phyloP scores from a whole-genome alignment of 768 basidiomycete genomes.

The Tephrocybe rancida region DNA sequence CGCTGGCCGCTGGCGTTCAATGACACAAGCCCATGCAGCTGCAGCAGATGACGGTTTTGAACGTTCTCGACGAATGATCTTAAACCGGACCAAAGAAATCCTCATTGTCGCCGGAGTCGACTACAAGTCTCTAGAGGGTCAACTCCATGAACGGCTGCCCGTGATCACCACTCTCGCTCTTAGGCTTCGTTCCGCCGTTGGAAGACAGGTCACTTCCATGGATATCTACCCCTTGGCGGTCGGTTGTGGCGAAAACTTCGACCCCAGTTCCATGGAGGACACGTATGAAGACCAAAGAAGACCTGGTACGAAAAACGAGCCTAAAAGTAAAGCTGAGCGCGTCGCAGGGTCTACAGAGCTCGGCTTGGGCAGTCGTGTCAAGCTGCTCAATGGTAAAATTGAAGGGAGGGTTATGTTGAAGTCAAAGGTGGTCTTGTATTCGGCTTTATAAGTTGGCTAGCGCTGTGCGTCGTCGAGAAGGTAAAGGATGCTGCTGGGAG shows the following conservation, averaged over 20 bases:
- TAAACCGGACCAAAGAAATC: neutral
- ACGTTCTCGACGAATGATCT: neutral
- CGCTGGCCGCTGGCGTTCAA: constrained; percentile 19
- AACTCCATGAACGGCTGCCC: constrained; percentile 9
- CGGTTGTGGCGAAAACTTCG: neutral
- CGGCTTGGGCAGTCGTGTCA: constrained; percentile 13
- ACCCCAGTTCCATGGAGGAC: constrained; percentile 16
- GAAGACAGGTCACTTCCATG: constrained; percentile 15
- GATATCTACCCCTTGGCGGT: constrained; percentile 6
- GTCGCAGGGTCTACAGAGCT: constrained; percentile 23
- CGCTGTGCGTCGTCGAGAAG: neutral
- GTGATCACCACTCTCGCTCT: constrained; percentile 11
- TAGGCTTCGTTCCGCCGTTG: constrained; percentile 14
- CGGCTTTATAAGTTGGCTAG: constrained; percentile 6
- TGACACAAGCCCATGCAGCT: constrained; percentile 12
- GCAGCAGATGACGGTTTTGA: neutral
- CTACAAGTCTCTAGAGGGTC: neutral
- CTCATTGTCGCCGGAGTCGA: neutral
- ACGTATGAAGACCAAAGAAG: constrained; percentile 14
- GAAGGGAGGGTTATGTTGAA: constrained; percentile 15
- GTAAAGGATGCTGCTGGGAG: neutral
- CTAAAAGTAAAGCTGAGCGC: neutral
- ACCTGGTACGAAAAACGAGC: no score
- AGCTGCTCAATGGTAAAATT: neutral
- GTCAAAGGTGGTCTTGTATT: constrained; percentile 21